Evolutionary conservation across 345 rosid species (phyloP).

Genomic region (Citrus maxima): DNA sequence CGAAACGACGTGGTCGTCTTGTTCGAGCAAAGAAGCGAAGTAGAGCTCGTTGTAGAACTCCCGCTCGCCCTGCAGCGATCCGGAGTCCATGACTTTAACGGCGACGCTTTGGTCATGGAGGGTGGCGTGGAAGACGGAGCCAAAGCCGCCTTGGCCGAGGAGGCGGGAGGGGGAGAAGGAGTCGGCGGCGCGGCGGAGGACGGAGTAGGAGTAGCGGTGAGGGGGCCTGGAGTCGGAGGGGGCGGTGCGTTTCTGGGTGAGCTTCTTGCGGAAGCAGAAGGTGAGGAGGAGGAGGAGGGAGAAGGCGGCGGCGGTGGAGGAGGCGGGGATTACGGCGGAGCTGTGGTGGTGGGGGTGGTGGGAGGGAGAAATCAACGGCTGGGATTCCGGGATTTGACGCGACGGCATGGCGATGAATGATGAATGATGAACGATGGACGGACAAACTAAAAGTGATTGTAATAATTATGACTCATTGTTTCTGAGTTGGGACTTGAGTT

Average conservation of each 20-base stretch:
- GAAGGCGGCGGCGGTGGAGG: constrained; percentile 39
- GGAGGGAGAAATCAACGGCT: constrained; percentile 6
- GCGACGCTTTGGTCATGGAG: constrained; percentile 42
- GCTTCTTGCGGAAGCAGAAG: constrained; percentile 55
- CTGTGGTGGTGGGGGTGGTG: constrained; percentile 19
- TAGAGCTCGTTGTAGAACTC: constrained; percentile 92
- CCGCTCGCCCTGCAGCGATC: constrained; percentile 89
- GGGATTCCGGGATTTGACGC: constrained; percentile 32
- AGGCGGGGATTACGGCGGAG: constrained; percentile 25
- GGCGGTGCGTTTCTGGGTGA: constrained; percentile 44
- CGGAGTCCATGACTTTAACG: constrained; percentile 88
- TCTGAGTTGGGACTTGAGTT: no score
- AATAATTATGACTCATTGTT: not conserved
- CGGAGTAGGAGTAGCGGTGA: constrained; percentile 50
- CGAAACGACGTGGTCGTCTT: constrained; percentile 47
- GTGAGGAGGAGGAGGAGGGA: constrained; percentile 44
- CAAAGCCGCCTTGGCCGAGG: constrained; percentile 79
- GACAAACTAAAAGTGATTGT: not conserved
- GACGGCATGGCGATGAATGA: constrained; percentile 37
- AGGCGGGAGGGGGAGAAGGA: constrained; percentile 51
- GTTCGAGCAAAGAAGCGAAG: constrained; percentile 67
- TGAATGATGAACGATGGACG: no score
- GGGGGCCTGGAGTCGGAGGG: constrained; percentile 48
- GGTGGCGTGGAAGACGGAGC: constrained; percentile 74
- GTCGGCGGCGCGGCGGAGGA: constrained; percentile 56